Base-by-base conservation (phyloP, 495 filamentous ascomycete genomes). In the Trypethelium eluteriae region DNA sequence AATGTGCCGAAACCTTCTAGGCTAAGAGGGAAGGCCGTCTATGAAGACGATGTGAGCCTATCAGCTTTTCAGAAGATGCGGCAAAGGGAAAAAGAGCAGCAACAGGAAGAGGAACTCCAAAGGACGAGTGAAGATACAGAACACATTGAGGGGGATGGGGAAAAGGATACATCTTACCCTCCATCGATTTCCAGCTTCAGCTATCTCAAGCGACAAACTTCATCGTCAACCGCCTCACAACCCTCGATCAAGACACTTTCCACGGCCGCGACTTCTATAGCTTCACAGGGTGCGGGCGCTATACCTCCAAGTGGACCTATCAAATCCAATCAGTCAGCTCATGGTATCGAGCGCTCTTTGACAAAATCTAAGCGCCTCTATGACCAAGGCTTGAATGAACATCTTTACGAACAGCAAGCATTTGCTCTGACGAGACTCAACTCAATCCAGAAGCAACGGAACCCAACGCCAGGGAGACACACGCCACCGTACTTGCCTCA, bases 181-280 rank as follows among this genome's bases (percentile, higher is more conserved):
- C 25, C 53, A 7, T 89, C 88, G 1, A 83, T 85, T 11, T 83
- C 86, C 2, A 71, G 80, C 6, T 80, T 81, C 18, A 81, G 79
- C 34, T 92, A 86, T 67, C 84, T 82, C 63, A 89, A 93, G 67
- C 81, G 93, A 7, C 91, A 91, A 66, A 98, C 94, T 0, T 84
- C 84, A 11, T 97, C 93, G 4, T 96, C 94, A 0, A 93, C 89
- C 0, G 89, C 87, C 32, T 96, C 93, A 1, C 86, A 81, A 2
- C 85, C 85, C 32, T 85, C 84, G 4, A 81, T 86, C 63, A 84
- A 84, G 35, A 86, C 90, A 12, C 86, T 83, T 14, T 97, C 94
- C 1, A 96, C 94, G 18, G 92, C 91, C 47, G 94, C 93, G 4
- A 98, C 93, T 3, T 98, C 94, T 0, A 80, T 96, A 64, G 86